Evolutionary conservation across 176 grass and related monocot genomes (phyloP), one percentile per base, ranked within the genome.

Genomic region (Zoysia pacifica): DNA sequence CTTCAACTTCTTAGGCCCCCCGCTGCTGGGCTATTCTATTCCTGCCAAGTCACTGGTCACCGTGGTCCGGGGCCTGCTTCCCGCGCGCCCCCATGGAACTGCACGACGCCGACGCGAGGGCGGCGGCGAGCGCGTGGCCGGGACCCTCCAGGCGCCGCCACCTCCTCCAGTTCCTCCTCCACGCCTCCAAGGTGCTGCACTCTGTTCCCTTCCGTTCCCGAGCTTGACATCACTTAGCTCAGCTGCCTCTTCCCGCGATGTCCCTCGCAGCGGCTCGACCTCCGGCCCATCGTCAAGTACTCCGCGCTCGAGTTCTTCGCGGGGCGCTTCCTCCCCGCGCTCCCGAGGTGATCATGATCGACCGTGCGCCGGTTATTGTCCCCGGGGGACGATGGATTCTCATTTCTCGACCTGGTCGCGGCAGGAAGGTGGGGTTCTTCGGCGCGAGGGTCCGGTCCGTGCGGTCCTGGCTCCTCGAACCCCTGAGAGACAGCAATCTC

Each of bases 401-500:
- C 39, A 55, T 79, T 56, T 76, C 44, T 11, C 47, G 64, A 48
- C 15, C 40, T 73, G 51, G 9, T 60, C 5, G 36, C 59, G 43
- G 67, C 48, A 89, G 90, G 83, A 92, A 83, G 72, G 68, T 80
- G 70, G 75, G 64, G 18, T 89, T 68, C 53, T 80, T 72, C 41
- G 66, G 81, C 14, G 49, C 65, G 5, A 60, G 53, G n/a, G 76
- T 67, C 0, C 77, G 44, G 35, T 60, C 60, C 36, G 82, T 89
- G 59, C 81, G 37, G 49, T 89, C 83, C 51, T 97, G 91, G 94
- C 88, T 97, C 9, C 76, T 97, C 28, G 86, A 85, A 18, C 91
- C 84, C 45, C 75, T 90, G 39, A 91, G 91, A 54, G 91, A 93
- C 80, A 97, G 94, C 86, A 97, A 97, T 62, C 77, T 97, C 52